Conservation (phyloP, 2,329 filamentous ascomycete species). For the Epichloe gansuensis region DNA sequence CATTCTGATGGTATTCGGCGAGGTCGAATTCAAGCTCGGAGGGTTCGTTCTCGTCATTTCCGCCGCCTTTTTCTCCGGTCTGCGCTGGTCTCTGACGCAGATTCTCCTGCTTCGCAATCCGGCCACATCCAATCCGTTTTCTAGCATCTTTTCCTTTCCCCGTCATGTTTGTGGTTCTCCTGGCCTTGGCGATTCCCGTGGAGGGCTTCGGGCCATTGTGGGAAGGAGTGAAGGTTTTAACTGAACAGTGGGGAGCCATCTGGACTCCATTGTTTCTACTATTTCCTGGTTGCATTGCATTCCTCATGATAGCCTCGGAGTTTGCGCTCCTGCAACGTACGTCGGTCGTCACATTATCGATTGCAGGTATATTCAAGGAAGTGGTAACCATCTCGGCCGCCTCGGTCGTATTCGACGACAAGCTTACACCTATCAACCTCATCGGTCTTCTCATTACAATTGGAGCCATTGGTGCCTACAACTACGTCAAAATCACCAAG, state of each 20-base stretch:
- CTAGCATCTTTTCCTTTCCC: conserved; percentile 92
- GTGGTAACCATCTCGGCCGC: conserved; percentile 90
- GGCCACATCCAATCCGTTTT: conserved; percentile 91
- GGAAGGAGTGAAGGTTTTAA: conserved; percentile 52
- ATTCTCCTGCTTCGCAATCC: conserved; percentile 89
- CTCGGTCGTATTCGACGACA: conserved; percentile 77
- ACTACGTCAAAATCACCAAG: conserved; percentile 83
- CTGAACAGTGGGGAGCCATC: conserved; percentile 53
- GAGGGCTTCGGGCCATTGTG: conserved; percentile 64
- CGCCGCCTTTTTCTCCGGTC: conserved; percentile 88
- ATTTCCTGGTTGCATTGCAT: conserved; percentile 84
- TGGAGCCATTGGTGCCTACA: conserved; percentile 75
- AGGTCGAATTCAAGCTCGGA: conserved; percentile 74
- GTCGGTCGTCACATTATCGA: conserved; percentile 88
- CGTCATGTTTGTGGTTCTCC: conserved; percentile 81
- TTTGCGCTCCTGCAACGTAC: conserved; percentile 92
- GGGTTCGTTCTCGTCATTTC: conserved; percentile 90
- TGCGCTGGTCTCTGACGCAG: conserved; percentile 97
- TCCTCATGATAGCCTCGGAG: conserved; percentile 92
- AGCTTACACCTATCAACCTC: conserved; percentile 76
- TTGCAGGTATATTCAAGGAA: conserved; percentile 98
- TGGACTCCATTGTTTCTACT: conserved; percentile 63
- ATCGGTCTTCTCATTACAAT: conserved; percentile 82
- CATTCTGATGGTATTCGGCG: conserved; percentile 95
- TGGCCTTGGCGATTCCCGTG: conserved; percentile 70